Evolutionary conservation across 2,329 filamentous ascomycete species (phyloP).

Genomic region (Simplicillium sp.): DNA sequence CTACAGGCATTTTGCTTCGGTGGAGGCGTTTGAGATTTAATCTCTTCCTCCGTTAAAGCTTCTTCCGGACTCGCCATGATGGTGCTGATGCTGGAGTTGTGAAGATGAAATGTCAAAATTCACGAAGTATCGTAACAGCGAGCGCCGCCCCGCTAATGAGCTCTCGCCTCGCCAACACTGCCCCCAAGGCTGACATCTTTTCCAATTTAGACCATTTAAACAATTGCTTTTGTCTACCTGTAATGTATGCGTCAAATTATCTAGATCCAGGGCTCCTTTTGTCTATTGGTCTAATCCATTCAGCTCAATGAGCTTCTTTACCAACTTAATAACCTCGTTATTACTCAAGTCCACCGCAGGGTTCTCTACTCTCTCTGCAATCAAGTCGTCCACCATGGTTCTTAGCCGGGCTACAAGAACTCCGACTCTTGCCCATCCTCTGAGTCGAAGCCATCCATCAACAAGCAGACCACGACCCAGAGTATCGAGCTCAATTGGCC

Average conservation of each 20-base stretch:
- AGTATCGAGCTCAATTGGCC: slow-evolving; percentile 77
- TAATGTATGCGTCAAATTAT: neutral
- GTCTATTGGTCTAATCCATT: slow-evolving; percentile 68
- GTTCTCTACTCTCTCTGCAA: slow-evolving; percentile 73
- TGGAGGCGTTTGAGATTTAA: slow-evolving; percentile 20
- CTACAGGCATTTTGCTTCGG: slow-evolving; percentile 32
- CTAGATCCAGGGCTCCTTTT: neutral
- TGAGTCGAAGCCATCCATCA: slow-evolving; percentile 78
- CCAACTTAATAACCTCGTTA: slow-evolving; percentile 64
- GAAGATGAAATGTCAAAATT: neutral
- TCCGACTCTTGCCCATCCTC: slow-evolving; percentile 91
- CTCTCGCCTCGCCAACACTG: neutral
- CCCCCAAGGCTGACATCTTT: neutral
- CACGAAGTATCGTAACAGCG: neutral
- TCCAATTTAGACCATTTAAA: neutral
- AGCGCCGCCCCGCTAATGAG: neutral
- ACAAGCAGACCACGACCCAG: slow-evolving; percentile 78
- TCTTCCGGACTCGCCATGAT: slow-evolving; percentile 19
- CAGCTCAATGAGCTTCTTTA: slow-evolving; percentile 74
- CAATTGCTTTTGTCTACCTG: neutral
- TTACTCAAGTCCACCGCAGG: slow-evolving; percentile 49
- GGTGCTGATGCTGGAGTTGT: neutral
- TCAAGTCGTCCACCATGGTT: slow-evolving; percentile 75
- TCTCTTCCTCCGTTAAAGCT: slow-evolving; percentile 32
- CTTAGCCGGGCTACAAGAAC: slow-evolving; percentile 77